A percentile compares a stretch with the other conserved stretches of the same genome.
These are phyloP conservation scores for Xylariaceae sp. DNA, from an alignment of 2,329 filamentous ascomycete species.

Conservation along the genomic window DNA sequence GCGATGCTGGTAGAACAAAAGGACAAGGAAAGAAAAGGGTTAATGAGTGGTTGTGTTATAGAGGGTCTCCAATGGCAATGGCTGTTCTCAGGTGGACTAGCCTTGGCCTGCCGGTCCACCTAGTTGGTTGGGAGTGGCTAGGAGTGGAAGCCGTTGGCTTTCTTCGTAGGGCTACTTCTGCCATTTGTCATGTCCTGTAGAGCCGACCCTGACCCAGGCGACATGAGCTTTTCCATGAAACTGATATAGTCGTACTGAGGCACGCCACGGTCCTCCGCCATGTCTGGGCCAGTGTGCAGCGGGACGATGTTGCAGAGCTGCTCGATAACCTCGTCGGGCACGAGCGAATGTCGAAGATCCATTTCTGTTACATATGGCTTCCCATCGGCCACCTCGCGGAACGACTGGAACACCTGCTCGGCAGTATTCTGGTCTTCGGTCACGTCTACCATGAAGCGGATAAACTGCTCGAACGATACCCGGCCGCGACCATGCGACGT, in stretches of 20 bases:
- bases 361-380: slow-evolving; percentile 99
- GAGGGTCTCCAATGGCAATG: no score
- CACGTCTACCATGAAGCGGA: slow-evolving; percentile 98
- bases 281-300: slow-evolving; percentile 73
- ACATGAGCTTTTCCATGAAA: slow-evolving; percentile 88
- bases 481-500: slow-evolving; percentile 74
- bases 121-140: neutral
- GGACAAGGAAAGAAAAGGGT: no score
- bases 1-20: no score
- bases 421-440: slow-evolving; percentile 98
- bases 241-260: slow-evolving; percentile 93
- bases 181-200: slow-evolving; percentile 29
- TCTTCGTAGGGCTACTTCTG: slow-evolving; percentile 27
- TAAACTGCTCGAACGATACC: slow-evolving; percentile 97
- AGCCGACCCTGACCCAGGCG: slow-evolving; percentile 21
- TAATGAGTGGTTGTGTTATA: no score
- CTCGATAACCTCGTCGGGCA: slow-evolving; percentile 95
- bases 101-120: no score
- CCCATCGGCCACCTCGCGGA: slow-evolving; percentile 94
- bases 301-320: slow-evolving; percentile 87
- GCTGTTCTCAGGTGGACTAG: no score
- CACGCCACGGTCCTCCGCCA: slow-evolving; percentile 75
- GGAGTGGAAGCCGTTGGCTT: slow-evolving; percentile 21
- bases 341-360: slow-evolving; percentile 88
- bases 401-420: slow-evolving; percentile 96